Evolutionary conservation across 2,329 filamentous ascomycete species (phyloP).

Genomic region (Penicillium sp.): DNA sequence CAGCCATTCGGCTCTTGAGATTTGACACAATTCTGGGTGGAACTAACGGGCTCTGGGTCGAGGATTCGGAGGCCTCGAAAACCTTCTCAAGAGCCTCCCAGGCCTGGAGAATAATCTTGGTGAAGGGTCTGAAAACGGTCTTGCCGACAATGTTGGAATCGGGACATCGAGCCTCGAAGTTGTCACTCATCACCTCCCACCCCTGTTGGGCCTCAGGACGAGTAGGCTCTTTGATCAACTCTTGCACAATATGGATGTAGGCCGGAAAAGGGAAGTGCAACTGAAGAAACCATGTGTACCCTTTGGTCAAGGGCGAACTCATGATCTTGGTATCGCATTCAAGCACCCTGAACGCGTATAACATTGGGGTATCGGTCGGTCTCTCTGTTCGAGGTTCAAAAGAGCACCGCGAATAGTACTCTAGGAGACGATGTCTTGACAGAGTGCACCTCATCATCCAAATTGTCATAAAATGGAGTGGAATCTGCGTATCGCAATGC

Average conservation of each 20-base stretch:
- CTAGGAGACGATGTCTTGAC: slow-evolving; percentile 54
- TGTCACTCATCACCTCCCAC: slow-evolving; percentile 52
- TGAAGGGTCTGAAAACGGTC: slow-evolving; percentile 36
- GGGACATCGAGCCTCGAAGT: slow-evolving; percentile 43
- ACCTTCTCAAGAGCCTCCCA: slow-evolving; percentile 37
- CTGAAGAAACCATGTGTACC: slow-evolving; percentile 47
- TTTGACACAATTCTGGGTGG: background rate
- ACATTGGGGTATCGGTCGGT: slow-evolving; percentile 34
- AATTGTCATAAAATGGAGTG: slow-evolving; percentile 52
- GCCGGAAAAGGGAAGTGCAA: slow-evolving; percentile 54
- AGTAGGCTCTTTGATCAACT: slow-evolving; percentile 43
- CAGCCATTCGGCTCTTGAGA: background rate
- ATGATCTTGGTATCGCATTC: slow-evolving; percentile 51
- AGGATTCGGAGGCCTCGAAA: background rate
- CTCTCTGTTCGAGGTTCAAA: slow-evolving; percentile 28
- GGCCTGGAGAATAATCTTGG: slow-evolving; percentile 43
- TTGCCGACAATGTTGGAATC: slow-evolving; percentile 6
- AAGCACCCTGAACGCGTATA: slow-evolving; percentile 42
- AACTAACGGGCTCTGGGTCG: background rate
- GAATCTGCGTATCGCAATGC: slow-evolving; percentile 43
- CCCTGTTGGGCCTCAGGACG: slow-evolving; percentile 35
- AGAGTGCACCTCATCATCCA: slow-evolving; percentile 50
- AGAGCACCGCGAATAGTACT: slow-evolving; percentile 45
- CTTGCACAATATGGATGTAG: slow-evolving; percentile 50
- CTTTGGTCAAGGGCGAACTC: slow-evolving; percentile 43